Evolutionary conservation across 257 asterid species (phyloP), one percentile per base, ranked within the genome.

Genomic region (Cinchona pubescens): DNA sequence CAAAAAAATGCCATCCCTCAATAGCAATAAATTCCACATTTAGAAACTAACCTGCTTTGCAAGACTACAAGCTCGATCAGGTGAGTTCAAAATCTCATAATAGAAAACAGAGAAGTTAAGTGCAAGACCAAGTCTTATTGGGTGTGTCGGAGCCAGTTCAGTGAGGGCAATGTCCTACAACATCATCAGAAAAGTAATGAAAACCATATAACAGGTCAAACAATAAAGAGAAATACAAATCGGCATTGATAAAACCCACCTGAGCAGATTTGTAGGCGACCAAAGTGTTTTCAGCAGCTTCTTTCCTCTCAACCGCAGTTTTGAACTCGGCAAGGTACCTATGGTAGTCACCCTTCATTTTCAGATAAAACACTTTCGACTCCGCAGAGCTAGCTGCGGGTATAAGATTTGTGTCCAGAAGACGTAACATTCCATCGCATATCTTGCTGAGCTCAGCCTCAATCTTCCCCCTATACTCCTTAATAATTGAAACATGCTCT

Each of bases 51-150:
- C 84, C 84, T 77, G 84, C 60, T 81, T 81, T 40, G 84, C 84
- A 42, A 81, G 79, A 32, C 74, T 14, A 45, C 84, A 81, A 59
- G 84, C 84, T 32, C 81, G 76, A 32, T 81, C 84, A 48, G 84
- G 81, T 2, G 84, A 76, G 73, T 81, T 81, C 76, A 81, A 35
- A 59, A 81, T 81, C 79, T 76, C 83, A 42, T 81, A 77, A 35
- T 81, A 81, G 79, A 81, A 81, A 30, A 81, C 84, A 37, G 84
- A 81, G 73, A 81, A 81, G 62, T 81, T 81, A 13, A 81, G 76
- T 30, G 84, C 84, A 74, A 81, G 82, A 46, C 84, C 84, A 14
- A 81, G 80, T 51, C 84, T 77, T 60, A 81, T 77, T 35, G 84
- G 84, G 51, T 81, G 84, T 27, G 84, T 81, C 2, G 84, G 79